phyloP scores from a whole-genome alignment of 2,329 filamentous ascomycete species.

The Nemania serpens region DNA sequence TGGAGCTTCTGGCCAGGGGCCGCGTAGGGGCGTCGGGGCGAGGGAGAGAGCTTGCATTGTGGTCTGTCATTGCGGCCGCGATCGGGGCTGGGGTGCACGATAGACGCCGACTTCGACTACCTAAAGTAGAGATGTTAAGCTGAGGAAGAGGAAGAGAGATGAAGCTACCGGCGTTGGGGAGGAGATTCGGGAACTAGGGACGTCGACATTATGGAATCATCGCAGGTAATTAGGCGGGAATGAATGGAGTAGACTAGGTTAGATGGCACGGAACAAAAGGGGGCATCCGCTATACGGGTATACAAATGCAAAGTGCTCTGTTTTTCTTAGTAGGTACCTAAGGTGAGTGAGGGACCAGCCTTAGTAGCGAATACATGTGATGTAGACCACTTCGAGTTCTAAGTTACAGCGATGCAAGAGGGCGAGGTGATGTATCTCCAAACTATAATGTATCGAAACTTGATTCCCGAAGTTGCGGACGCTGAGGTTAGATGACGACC shows the following conservation, averaged over 20 bases:
- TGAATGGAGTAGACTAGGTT: neutral
- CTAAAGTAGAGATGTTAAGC: constrained; percentile 2
- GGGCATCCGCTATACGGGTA: too few relatives aligned
- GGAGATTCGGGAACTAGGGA: neutral
- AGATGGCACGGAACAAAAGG: too few relatives aligned
- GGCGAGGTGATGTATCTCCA: neutral
- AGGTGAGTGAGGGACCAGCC: too few relatives aligned
- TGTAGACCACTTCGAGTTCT: neutral
- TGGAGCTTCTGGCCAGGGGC: constrained; percentile 35
- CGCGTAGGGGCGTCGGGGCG: constrained; percentile 29
- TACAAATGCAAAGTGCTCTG: too few relatives aligned
- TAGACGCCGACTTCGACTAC: neutral
- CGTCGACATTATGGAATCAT: constrained; percentile 12
- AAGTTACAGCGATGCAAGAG: neutral
- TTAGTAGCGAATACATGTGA: too few relatives aligned
- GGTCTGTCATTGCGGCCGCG: constrained; percentile 40
- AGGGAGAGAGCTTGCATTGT: constrained; percentile 37
- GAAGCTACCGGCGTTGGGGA: neutral
- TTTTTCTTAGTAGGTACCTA: too few relatives aligned
- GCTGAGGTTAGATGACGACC: neutral
- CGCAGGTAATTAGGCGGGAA: neutral
- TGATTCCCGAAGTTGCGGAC: constrained; percentile 4
- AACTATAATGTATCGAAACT: neutral
- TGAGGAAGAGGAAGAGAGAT: neutral
- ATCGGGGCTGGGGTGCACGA: constrained; percentile 19